Base-by-base conservation (phyloP, 441 rosid species). In the Pelargonium fulgidum region DNA sequence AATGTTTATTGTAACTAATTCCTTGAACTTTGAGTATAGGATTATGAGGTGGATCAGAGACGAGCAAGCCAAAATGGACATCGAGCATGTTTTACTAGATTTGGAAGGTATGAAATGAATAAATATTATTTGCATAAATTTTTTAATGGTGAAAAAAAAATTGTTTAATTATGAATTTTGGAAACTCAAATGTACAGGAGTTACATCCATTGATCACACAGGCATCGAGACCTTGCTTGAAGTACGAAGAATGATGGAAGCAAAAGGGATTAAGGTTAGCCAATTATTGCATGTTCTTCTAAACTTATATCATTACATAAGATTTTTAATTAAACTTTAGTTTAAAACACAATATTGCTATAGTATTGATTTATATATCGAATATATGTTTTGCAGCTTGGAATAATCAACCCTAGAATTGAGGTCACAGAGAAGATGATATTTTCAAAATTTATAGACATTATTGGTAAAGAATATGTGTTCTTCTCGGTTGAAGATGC, bases 361-460 rank as follows among this genome's bases (percentile, higher is more conserved):
- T n/a, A 29, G 3, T 29, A 29, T 29, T 29, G 36, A 29, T 29
- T 29, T 29, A 29, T 29, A 29, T 29, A 29, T 29, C 36, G 3
- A 65, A n/a, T 47, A 19, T 11, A 22, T 1, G 8, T 11, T 62
- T 69, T 69, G 70, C 80, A 92, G 98, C 62, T 89, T 79, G 79
- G 77, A 70, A 70, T 93, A 61, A 75, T 93, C 68, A 90, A 93
- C 62, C 97, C 98, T 7, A 84, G 97, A 72, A 48, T 79, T 10
- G 96, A 81, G 16, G 92, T 93, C 1, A 62, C 90, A 73, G 98
- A 93, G 78, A 93, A 93, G 85, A 75, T 93, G 94, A 85, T 81
- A 42, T 70, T 82, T 62, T 74, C 98, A 0, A 71, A 83, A 7
- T 85, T 93, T 47, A 74, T 78, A 1, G 92, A 89, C 61, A 72